A percentile compares a stretch with the other conserved stretches of the same genome.
phyloP scores from a whole-genome alignment of 176 grass and related monocot species.

The Aegilops umbellulata region DNA sequence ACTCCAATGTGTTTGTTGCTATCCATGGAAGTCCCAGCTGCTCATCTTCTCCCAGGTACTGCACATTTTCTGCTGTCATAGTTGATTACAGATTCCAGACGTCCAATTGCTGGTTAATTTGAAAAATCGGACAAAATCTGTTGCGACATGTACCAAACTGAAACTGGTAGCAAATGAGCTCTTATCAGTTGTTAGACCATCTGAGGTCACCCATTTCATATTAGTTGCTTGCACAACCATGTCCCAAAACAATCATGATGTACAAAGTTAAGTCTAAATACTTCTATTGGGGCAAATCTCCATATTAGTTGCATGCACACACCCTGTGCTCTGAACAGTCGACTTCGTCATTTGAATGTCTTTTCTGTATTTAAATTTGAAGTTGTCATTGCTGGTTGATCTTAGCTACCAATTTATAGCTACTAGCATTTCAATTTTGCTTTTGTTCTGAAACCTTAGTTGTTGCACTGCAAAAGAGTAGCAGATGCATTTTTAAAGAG shows the following conservation, averaged over 20 bases:
- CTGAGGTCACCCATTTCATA: background rate
- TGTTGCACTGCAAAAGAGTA: background rate
- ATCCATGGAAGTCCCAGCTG: slow-evolving; percentile 42
- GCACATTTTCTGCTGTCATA: background rate
- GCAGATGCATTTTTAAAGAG: background rate
- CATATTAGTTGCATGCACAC: background rate
- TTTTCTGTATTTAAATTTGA: background rate
- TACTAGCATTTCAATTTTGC: background rate
- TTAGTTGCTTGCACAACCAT: background rate
- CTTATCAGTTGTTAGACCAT: background rate
- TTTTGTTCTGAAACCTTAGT: background rate
- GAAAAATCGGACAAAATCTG: background rate
- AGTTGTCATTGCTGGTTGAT: background rate
- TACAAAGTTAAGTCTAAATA: background rate
- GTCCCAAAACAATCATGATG: background rate
- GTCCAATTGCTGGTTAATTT: background rate
- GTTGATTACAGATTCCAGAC: background rate
- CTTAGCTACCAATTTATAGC: background rate
- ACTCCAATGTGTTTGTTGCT: slow-evolving; percentile 75
- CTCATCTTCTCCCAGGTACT: slow-evolving; percentile 55
- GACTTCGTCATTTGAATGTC: background rate
- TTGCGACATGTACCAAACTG: background rate
- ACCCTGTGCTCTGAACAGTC: background rate
- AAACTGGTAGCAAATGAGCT: background rate
- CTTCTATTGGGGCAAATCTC: background rate